Conservation (phyloP, 2,329 filamentous ascomycete genomes). For the Colletotrichum caudatum region DNA sequence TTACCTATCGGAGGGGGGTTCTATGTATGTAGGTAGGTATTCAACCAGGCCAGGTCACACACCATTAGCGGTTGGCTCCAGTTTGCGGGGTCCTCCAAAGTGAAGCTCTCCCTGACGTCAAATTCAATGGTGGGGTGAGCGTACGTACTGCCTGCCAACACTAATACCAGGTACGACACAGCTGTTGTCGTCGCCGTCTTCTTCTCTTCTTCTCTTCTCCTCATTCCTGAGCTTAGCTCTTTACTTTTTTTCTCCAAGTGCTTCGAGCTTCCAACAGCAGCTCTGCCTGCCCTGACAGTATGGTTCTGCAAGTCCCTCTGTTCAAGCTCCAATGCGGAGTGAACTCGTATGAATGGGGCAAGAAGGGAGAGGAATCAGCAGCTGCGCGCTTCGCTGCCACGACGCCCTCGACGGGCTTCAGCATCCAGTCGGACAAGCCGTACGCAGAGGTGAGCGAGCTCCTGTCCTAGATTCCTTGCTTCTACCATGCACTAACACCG, state of each 20-base stretch:
- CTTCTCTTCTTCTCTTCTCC: neutral
- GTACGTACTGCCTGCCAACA: conserved; percentile 20
- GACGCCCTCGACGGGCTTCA: conserved; percentile 79
- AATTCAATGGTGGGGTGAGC: conserved; percentile 38
- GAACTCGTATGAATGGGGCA: conserved; percentile 99
- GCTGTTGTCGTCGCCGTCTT: conserved; percentile 6
- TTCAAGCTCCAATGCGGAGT: conserved; percentile 90
- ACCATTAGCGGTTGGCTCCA: neutral
- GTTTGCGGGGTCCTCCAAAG: conserved; percentile 34
- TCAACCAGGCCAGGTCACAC: too few relatives aligned
- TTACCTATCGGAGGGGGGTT: conserved; percentile 14
- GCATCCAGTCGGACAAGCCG: conserved; percentile 86
- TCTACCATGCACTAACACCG: conserved; percentile 29
- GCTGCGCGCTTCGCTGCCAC: conserved; percentile 91
- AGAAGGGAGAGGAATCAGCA: conserved; percentile 87
- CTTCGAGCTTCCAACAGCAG: neutral
- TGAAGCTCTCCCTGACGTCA: conserved; percentile 41
- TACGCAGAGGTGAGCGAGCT: conserved; percentile 82
- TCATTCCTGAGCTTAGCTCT: neutral
- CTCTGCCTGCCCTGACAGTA: conserved; percentile 2
- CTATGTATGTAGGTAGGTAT: neutral
- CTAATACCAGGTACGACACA: conserved; percentile 14
- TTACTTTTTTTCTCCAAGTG: neutral
- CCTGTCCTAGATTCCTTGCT: neutral
- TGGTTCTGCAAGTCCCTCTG: conserved; percentile 79